Base-by-base conservation (phyloP, 1,139 yeast species). In the Suhomyces bolitotheri region DNA sequence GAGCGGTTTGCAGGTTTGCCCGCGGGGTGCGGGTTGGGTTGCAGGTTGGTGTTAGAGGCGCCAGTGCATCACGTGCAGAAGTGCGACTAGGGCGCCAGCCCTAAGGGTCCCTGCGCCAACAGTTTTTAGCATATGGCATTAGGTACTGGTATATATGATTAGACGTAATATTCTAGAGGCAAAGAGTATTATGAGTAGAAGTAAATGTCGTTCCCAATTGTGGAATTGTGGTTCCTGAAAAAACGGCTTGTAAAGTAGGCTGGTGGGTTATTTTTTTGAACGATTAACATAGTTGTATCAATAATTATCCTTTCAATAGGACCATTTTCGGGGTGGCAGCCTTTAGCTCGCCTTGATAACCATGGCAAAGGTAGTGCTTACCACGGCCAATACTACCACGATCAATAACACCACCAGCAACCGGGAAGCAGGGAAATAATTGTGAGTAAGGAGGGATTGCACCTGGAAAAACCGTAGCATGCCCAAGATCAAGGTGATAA, bases 371-470 rank as follows among this genome's bases (percentile, higher is more conserved):
- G 54, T 50, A 2, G 41, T 44, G 22, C 46, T 31, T 4, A 50
- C 43, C 25, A 48, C 40, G 4, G 60, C 45, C 15, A 67, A 38
- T 7, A 69, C 60, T n/a, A 66, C 51, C 4, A 57, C 44, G 19
- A 71, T 64, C 22, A 66, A 47, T 2, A 22, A 61, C 49, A 11
- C 64, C 57, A 20, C 64, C 50, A 9, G 41, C 16, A 46, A 31
- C 20, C 56, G 31, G 10, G 50, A 39, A 2, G 76, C 81, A 0
- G 83, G 83, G 46, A 75, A 79, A 41, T 58, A 53, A 30, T 71
- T 68, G 27, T 58, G 49, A 26, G 73, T 66, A 27, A 79, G 57
- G 41, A 68, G 49, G 12, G 54, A 40, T 47, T 78, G 82, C 5
- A 68, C 73, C 25, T 55, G 53, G 45, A 65, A 68, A 42, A 56